These are phyloP conservation scores for Pseudogymnoascus sp. DNA, from an alignment of 2,329 filamentous ascomycete species.

Conservation along the genomic window DNA sequence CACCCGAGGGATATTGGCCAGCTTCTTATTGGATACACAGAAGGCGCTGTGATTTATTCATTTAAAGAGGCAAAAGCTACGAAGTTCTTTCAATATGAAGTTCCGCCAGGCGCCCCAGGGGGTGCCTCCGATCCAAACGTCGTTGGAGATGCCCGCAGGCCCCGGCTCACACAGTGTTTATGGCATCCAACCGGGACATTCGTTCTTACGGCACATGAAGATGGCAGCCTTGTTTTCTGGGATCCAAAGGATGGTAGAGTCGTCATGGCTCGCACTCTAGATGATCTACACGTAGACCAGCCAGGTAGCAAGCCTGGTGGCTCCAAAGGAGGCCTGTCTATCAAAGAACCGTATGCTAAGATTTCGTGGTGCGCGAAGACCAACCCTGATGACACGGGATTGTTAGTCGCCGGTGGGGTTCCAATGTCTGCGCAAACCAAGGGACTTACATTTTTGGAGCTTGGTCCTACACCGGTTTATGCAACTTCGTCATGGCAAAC, in stretches of 20 bases:
- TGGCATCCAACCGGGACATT: conserved; percentile 79
- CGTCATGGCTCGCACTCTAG: conserved; percentile 74
- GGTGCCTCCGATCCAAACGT: conserved; percentile 55
- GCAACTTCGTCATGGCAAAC: conserved; percentile 86
- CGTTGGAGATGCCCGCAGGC: conserved; percentile 58
- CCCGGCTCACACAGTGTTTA: conserved; percentile 71
- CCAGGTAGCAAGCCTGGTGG: conserved; percentile 44
- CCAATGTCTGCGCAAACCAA: conserved; percentile 60
- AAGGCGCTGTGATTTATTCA: conserved; percentile 84
- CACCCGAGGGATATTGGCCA: conserved; percentile 91
- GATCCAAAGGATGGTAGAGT: conserved; percentile 83
- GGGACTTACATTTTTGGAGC: conserved; percentile 81
- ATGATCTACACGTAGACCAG: conserved; percentile 66
- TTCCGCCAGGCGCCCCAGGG: conserved; percentile 79
- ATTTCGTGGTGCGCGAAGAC: conserved; percentile 91
- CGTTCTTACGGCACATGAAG: conserved; percentile 37
- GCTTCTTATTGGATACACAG: conserved; percentile 81
- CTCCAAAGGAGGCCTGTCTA: conserved; percentile 45
- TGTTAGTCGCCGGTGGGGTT: conserved; percentile 79
- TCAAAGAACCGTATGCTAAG: conserved; percentile 69
- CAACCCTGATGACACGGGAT: conserved; percentile 86
- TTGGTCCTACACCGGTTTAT: conserved; percentile 84
- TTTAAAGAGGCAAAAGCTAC: conserved; percentile 83
- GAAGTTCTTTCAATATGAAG: conserved; percentile 75
- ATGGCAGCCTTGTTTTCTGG: conserved; percentile 90